Conservation (phyloP, 192 early-diverging fungal species). For the Backusella australiensis region DNA sequence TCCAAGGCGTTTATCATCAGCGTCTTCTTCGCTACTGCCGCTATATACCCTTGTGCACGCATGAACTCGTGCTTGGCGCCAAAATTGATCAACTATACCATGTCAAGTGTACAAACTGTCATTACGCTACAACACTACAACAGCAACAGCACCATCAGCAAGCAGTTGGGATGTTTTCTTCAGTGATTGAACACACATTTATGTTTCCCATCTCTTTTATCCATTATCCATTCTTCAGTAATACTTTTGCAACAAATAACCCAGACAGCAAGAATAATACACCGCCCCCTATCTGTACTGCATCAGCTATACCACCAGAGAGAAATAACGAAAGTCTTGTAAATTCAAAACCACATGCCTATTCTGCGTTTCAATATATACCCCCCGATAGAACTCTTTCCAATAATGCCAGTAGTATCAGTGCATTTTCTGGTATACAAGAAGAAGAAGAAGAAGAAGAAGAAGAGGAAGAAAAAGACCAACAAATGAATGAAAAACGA, state of each 20-base stretch:
- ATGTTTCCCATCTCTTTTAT: constrained; percentile 18
- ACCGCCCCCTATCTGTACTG: not conserved
- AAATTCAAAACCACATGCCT: constrained; percentile 3
- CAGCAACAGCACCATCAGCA: not conserved
- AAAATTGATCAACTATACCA: not conserved
- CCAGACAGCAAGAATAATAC: not conserved
- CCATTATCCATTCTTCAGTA: not conserved
- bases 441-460: not conserved
- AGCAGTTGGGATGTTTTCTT: not conserved
- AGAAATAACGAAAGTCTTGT: not conserved
- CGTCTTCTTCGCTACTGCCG: constrained; percentile 18
- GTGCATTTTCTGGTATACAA: not conserved
- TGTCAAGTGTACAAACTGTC: not conserved
- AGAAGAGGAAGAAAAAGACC: not conserved
- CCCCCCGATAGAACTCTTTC: constrained; percentile 1
- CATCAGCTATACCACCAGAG: not conserved
- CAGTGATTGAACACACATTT: not conserved
- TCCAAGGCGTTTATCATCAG: not conserved
- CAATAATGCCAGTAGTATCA: not conserved
- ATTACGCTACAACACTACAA: not conserved
- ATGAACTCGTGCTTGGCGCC: constrained; percentile 15
- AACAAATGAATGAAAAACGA: not conserved
- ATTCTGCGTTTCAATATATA: constrained; percentile 19
- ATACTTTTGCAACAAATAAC: not conserved
- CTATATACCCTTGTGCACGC: constrained; percentile 3